phyloP scores from a whole-genome alignment of 1,284 basidiomycete species.

The Phylloporus gajari region DNA sequence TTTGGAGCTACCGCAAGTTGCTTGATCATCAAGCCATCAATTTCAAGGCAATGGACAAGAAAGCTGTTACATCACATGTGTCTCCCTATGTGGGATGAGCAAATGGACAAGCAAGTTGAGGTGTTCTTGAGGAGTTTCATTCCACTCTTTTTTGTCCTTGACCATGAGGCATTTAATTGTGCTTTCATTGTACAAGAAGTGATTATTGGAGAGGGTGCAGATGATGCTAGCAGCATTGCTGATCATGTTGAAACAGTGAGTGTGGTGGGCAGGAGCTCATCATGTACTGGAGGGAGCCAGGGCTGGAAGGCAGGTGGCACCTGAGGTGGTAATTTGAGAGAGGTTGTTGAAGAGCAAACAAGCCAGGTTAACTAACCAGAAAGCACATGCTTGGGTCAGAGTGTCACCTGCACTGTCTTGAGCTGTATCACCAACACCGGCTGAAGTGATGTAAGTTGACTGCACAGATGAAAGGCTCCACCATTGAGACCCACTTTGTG shows the following conservation, averaged over 20 bases:
- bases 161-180: constrained; percentile 75
- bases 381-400: constrained; percentile 62
- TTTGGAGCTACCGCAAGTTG: constrained; percentile 91
- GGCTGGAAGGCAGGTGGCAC: constrained; percentile 52
- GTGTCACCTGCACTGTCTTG: constrained; percentile 45
- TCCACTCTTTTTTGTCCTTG: constrained; percentile 78
- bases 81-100: constrained; percentile 87
- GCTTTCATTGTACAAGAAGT: constrained; percentile 64
- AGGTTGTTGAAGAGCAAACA: constrained; percentile 82
- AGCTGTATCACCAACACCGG: constrained; percentile 62
- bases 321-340: constrained; percentile 69
- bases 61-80: constrained; percentile 83
- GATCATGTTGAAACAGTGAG: constrained; percentile 64
- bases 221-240: constrained; percentile 55
- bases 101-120: constrained; percentile 86
- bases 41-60: constrained; percentile 95
- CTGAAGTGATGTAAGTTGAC: constrained; percentile 56
- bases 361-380: constrained; percentile 72
- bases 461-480: constrained; percentile 36
- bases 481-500: constrained; percentile 46
- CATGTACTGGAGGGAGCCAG: constrained; percentile 49
- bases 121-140: constrained; percentile 84
- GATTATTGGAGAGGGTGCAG: constrained; percentile 63
- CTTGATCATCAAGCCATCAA: constrained; percentile 93
- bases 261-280: constrained; percentile 46